phyloP scores from a whole-genome alignment of 2,329 filamentous ascomycete species.

The Alternaria sp. region DNA sequence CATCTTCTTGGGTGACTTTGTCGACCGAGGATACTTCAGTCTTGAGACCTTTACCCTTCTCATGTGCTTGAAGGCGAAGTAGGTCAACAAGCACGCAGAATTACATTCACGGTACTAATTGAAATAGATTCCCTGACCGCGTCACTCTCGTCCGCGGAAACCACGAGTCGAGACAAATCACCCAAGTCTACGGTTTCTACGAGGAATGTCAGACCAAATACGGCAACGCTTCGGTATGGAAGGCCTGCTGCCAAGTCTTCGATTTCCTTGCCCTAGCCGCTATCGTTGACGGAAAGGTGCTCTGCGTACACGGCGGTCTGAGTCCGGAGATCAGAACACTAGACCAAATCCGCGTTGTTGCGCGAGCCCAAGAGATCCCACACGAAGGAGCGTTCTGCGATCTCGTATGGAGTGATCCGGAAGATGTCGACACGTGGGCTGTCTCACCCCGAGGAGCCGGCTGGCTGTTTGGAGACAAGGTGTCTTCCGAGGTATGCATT shows the following conservation, averaged over 20 bases:
- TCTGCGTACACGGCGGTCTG: conserved; percentile 95
- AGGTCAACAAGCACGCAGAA: conserved; percentile 26
- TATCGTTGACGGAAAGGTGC: conserved; percentile 98
- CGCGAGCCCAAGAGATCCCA: conserved; percentile 88
- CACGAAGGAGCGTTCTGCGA: conserved; percentile 99
- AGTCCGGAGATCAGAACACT: conserved; percentile 96
- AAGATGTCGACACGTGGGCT: conserved; percentile 72
- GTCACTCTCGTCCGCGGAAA: conserved; percentile 79
- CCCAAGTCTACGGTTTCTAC: conserved; percentile 99
- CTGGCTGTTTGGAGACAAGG: conserved; percentile 73
- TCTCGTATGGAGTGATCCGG: conserved; percentile 88
- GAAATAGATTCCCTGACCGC: conserved; percentile 68
- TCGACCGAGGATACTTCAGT: conserved; percentile 76
- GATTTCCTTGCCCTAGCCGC: conserved; percentile 97
- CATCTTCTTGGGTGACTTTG: conserved; percentile 73
- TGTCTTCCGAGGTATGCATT: conserved; percentile 65
- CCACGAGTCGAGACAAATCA: conserved; percentile 98
- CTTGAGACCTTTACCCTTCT: conserved; percentile 75
- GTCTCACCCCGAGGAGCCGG: conserved; percentile 72
- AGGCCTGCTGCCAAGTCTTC: conserved; percentile 98
- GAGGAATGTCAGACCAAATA: conserved; percentile 99
- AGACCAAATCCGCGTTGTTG: conserved; percentile 80
- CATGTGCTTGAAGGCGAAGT: conserved; percentile 76
- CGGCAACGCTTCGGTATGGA: conserved; percentile 98
- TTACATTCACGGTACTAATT: neutral